These are phyloP conservation scores for Aspergillus intermedius DNA, from an alignment of 2,329 filamentous ascomycete genomes.

Conservation along the genomic window DNA sequence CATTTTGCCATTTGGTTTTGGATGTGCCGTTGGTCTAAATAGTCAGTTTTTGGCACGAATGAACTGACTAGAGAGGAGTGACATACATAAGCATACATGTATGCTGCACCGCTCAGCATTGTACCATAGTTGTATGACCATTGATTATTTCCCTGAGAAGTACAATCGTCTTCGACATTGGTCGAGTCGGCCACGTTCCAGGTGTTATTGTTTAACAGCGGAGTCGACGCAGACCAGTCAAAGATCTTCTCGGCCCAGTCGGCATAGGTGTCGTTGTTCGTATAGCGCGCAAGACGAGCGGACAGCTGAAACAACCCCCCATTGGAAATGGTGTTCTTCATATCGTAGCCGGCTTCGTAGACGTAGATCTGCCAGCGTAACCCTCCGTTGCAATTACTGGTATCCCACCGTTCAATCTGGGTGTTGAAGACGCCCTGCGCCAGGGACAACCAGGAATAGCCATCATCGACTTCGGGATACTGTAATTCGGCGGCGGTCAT, in stretches of 20 bases:
- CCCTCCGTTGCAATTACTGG: conserved; percentile 61
- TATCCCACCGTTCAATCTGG: conserved; percentile 66
- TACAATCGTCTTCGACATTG: conserved; percentile 45
- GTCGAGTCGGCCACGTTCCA: conserved; percentile 53
- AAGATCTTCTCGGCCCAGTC: conserved; percentile 68
- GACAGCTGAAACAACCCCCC: conserved; percentile 53
- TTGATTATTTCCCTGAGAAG: conserved; percentile 46
- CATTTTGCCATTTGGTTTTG: conserved; percentile 50
- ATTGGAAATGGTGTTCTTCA: conserved; percentile 55
- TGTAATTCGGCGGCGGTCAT: conserved; percentile 72
- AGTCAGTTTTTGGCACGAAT: conserved; percentile 14
- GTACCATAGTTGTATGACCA: conserved; percentile 56
- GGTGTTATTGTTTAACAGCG: conserved; percentile 45
- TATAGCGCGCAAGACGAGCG: conserved; percentile 68
- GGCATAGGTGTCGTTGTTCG: conserved; percentile 69
- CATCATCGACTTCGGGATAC: conserved; percentile 61
- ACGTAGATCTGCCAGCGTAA: conserved; percentile 80
- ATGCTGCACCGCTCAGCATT: conserved; percentile 52
- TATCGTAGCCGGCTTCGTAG: conserved; percentile 62
- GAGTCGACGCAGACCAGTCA: conserved; percentile 50
- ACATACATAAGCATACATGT: conserved; percentile 50
- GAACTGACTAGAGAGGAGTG: not conserved
- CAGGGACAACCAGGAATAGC: conserved; percentile 70
- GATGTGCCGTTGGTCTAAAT: conserved; percentile 26
- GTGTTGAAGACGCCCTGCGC: conserved; percentile 76